Base-by-base conservation (phyloP, 129 eudicot species). In the Flaveria sonorensis region DNA sequence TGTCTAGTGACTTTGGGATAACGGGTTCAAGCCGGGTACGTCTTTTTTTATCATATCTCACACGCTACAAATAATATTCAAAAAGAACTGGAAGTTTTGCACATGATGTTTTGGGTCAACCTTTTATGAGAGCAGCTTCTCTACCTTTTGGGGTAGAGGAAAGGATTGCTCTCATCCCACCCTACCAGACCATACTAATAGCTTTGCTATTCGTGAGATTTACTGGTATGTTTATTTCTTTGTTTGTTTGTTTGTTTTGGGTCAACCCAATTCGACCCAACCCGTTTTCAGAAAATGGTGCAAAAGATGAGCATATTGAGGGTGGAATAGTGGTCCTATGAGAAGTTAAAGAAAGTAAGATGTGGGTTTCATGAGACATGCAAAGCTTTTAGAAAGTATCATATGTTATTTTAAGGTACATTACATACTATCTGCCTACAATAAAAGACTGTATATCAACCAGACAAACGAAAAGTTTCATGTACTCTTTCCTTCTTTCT, bases 331-430 rank as follows among this genome's bases (percentile, higher is more conserved):
- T 83, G 88, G 86, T 79, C 85, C 86, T 80, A 18, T 30, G 77
- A 55, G 78, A 83, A 78, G 81, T 75, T 81, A 84, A 73, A 69
- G 82, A 80, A 80, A 77, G 77, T 76, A 50, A 48, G 78, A 30
- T 59, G 63, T 77, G 76, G 74, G 81, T 53, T 26, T 43, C 45
- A 81, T 81, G 85, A 85, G 83, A 85, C 87, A 85, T 87, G 85
- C 91, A 81, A 85, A 86, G 88, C 97, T 83, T 91, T 91, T 83
- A 81, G 87, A 85, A 91, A 88, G 89, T 81, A 82, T 81, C 45
- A 53, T 75, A 46, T 64, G 72, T 84, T 75, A 46, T 64, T 69
- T 84, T 83, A 81, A 85, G 89, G 88, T 81, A 85, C 86, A 79
- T 50, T 78, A 79, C 86, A 85, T 87, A 78, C 92, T 86, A 89